Conservation (phyloP, 495 filamentous ascomycete species). For the Penicillium macrosclerotiorum region DNA sequence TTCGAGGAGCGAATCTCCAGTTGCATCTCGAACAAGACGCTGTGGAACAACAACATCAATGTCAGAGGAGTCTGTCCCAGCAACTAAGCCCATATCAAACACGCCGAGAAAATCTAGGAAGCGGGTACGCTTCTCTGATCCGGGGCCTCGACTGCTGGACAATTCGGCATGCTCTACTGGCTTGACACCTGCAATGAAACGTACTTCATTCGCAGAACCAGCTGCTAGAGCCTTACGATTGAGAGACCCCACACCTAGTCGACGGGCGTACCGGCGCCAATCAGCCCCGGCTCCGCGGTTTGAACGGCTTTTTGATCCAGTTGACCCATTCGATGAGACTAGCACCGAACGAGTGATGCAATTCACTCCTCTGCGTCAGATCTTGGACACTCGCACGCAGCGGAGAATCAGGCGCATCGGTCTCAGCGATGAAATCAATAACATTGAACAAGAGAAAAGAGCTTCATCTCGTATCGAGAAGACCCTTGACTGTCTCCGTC, state of each 20-base stretch:
- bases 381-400: conserved; percentile 68
- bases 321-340: conserved; percentile 26
- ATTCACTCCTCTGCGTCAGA: conserved; percentile 67
- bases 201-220: conserved; percentile 47
- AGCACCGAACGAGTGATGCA: conserved; percentile 45
- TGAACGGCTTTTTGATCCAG: conserved; percentile 21
- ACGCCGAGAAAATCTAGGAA: conserved; percentile 50
- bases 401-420: conserved; percentile 68
- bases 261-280: conserved; percentile 34
- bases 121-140: conserved; percentile 71
- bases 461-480: conserved; percentile 46
- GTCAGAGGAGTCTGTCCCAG: no score
- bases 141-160: conserved; percentile 48
- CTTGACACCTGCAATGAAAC: conserved; percentile 64
- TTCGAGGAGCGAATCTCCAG: conserved; percentile 14
- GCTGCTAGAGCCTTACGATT: conserved; percentile 4
- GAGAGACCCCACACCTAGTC: conserved; percentile 39
- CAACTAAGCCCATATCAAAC: conserved; percentile 5
- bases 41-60: not conserved
- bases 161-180: conserved; percentile 51
- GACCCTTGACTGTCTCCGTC: conserved; percentile 42
- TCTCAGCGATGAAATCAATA: conserved; percentile 73
- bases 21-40: conserved; percentile 22
- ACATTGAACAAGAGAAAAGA: conserved; percentile 57
- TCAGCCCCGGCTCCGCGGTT: conserved; percentile 31